Evolutionary conservation across 116 monocot genomes (phyloP).

Genomic region (Papilionanthe hybrid): DNA sequence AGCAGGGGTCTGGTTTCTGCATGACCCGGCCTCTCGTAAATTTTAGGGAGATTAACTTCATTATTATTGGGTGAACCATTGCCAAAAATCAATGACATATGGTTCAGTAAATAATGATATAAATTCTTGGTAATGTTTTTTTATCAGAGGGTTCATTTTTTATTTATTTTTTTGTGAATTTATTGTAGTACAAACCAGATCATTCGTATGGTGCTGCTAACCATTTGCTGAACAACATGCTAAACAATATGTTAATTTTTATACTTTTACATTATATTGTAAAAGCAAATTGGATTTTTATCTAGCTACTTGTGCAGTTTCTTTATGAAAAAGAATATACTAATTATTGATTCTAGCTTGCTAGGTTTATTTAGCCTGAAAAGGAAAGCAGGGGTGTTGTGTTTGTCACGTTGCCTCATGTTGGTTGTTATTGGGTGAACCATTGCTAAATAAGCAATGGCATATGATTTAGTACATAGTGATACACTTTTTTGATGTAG

Average conservation of each 20-base stretch:
- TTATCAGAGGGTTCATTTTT: neutral
- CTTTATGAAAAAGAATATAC: no score
- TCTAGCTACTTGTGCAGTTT: no score
- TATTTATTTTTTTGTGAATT: neutral
- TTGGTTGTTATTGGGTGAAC: constrained; percentile 33
- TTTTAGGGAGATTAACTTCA: constrained; percentile 14
- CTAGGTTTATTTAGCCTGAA: no score
- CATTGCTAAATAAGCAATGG: neutral
- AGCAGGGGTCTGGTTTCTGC: constrained; percentile 10
- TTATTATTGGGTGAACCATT: constrained; percentile 22
- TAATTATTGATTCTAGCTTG: no score
- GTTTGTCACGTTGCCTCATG: no score
- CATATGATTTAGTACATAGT: constrained; percentile 5
- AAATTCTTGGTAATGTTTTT: neutral
- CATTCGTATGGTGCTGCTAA: no score
- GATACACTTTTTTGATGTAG: neutral
- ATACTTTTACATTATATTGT: no score
- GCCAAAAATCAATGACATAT: neutral
- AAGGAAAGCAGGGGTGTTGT: no score
- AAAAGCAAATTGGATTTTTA: no score
- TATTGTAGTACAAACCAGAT: no score
- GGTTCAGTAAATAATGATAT: constrained; percentile 17
- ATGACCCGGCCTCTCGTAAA: constrained; percentile 4
- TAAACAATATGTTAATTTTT: no score
- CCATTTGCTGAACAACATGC: no score